These are phyloP conservation scores for Daphne laureola DNA, from an alignment of 441 rosid species.

Conservation along the genomic window DNA sequence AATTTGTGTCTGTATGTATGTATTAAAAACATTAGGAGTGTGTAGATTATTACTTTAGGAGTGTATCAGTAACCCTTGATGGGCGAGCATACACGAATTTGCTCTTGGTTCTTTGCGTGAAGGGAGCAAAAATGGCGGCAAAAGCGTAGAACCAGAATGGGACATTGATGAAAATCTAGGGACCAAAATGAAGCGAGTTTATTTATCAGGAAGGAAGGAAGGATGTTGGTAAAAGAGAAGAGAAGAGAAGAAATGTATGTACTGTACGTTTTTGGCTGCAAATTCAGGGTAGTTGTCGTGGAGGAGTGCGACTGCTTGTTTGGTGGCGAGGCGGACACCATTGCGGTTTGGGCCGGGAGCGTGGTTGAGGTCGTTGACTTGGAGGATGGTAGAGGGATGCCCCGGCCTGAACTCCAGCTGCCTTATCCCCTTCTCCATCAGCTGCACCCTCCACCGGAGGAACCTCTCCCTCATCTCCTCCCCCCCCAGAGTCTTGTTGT, in stretches of 20 bases:
- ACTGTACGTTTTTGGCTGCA: constrained; percentile 26
- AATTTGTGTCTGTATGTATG: too few relatives aligned
- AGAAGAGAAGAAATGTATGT: background rate
- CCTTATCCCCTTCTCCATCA: constrained; percentile 38
- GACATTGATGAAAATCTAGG: constrained; percentile 42
- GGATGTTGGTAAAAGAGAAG: background rate
- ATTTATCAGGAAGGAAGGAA: too few relatives aligned
- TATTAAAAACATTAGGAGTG: background rate
- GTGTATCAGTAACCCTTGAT: constrained; percentile 30
- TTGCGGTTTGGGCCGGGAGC: constrained; percentile 36
- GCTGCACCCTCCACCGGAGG: constrained; percentile 34
- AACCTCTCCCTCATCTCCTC: constrained; percentile 29
- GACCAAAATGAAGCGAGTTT: too few relatives aligned
- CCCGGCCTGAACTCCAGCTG: constrained; percentile 38
- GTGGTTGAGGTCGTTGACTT: constrained; percentile 40
- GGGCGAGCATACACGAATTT: constrained; percentile 35
- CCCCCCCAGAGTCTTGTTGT: constrained; percentile 22
- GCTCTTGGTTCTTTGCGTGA: constrained; percentile 40
- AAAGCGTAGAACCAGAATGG: constrained; percentile 52
- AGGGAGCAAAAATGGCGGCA: constrained; percentile 30
- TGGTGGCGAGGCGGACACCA: constrained; percentile 25
- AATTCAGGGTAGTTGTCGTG: constrained; percentile 49
- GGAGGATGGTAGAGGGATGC: constrained; percentile 27
- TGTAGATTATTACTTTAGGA: constrained; percentile 36
- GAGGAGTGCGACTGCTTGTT: constrained; percentile 25